Conservation (phyloP, 2,329 filamentous ascomycete genomes). For the Monosporascus sp. region DNA sequence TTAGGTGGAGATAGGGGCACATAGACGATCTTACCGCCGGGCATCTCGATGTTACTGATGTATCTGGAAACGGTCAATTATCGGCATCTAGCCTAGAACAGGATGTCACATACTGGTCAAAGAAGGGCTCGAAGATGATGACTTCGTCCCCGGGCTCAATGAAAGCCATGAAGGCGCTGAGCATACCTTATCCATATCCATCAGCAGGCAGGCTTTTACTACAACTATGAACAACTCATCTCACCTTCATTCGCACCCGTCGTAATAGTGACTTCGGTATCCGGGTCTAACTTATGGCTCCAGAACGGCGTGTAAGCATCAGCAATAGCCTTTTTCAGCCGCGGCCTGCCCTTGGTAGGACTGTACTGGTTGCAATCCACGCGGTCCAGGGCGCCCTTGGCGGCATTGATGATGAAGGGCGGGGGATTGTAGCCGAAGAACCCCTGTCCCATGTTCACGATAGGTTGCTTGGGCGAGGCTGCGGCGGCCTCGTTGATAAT, state of each 20-base stretch:
- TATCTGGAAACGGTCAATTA: constrained; percentile 46
- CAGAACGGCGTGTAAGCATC: constrained; percentile 89
- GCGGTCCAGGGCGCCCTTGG: constrained; percentile 79
- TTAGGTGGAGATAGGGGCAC: constrained; percentile 88
- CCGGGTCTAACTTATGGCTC: constrained; percentile 73
- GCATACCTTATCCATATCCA: constrained; percentile 54
- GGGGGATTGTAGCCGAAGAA: constrained; percentile 95
- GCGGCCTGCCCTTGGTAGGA: constrained; percentile 85
- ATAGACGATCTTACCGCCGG: constrained; percentile 89
- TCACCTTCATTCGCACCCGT: constrained; percentile 78
- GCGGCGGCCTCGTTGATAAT: constrained; percentile 63
- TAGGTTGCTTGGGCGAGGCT: constrained; percentile 56
- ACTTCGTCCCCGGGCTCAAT: constrained; percentile 93
- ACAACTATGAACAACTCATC: background rate
- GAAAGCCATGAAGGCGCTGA: constrained; percentile 97
- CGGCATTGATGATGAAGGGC: constrained; percentile 82
- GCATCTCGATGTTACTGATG: constrained; percentile 98
- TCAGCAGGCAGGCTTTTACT: background rate
- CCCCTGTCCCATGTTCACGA: constrained; percentile 60
- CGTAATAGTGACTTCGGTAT: constrained; percentile 91
- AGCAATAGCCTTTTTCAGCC: constrained; percentile 87
- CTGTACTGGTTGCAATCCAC: constrained; percentile 99
- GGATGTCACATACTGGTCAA: constrained; percentile 68
- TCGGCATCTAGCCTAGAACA: background rate
- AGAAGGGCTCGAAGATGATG: constrained; percentile 97